phyloP scores from a whole-genome alignment of 1,284 basidiomycete species.

The Hypsizygus ulmarius region DNA sequence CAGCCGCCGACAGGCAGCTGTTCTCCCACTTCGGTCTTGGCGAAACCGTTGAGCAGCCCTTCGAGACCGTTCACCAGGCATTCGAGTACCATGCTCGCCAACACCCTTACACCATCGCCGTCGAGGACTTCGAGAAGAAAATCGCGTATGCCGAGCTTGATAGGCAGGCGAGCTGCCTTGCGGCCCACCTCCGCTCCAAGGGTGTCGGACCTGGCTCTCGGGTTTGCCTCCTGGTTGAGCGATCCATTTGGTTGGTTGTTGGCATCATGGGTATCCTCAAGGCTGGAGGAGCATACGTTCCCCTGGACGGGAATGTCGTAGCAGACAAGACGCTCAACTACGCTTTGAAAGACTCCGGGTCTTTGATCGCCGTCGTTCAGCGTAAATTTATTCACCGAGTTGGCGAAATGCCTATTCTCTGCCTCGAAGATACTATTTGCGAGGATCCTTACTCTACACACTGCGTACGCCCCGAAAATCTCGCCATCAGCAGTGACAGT shows the following conservation, averaged over 20 bases:
- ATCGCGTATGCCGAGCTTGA: constrained; percentile 54
- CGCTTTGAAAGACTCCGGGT: constrained; percentile 46
- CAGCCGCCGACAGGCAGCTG: constrained; percentile 38
- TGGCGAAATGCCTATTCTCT: constrained; percentile 29
- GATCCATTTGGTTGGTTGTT: constrained; percentile 52
- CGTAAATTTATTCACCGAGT: constrained; percentile 46
- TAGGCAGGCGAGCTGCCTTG: constrained; percentile 47
- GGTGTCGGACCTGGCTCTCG: constrained; percentile 49
- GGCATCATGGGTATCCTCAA: constrained; percentile 57
- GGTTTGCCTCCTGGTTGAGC: constrained; percentile 52
- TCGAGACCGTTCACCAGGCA: constrained; percentile 54
- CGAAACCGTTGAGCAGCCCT: constrained; percentile 34
- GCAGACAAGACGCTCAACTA: constrained; percentile 54
- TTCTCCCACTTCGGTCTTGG: constrained; percentile 50
- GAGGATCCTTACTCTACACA: constrained; percentile 12
- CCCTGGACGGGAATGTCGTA: constrained; percentile 58
- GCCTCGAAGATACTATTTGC: constrained; percentile 40
- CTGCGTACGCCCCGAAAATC: constrained; percentile 9
- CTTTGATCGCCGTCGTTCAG: constrained; percentile 42
- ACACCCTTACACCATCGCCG: constrained; percentile 44
- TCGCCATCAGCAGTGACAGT: constrained; percentile 29
- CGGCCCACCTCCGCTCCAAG: constrained; percentile 38
- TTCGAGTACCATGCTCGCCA: constrained; percentile 45
- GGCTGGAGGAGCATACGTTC: constrained; percentile 57
- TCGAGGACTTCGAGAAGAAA: constrained; percentile 45